Percentiles rank a stretch among this genome's conserved stretches.
Conservation (phyloP, 805 yeast species). For the Lipomyces yamadae region DNA sequence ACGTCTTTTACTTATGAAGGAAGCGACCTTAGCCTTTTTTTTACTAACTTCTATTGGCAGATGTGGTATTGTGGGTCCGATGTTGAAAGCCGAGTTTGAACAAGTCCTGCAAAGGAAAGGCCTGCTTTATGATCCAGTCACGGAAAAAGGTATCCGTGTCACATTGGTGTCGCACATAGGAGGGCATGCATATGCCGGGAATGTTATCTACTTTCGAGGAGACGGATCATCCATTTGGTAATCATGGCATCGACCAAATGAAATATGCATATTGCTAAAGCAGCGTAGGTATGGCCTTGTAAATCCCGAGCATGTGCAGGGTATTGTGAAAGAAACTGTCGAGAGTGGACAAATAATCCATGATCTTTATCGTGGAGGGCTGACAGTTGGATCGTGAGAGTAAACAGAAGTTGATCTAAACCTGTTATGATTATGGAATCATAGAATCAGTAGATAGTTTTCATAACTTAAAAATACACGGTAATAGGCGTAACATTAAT, state of each 20-base stretch:
- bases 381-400: not conserved
- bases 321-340: constrained; percentile 63
- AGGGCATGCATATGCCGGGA: constrained; percentile 88
- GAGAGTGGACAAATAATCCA: constrained; percentile 55
- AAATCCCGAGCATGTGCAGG: constrained; percentile 66
- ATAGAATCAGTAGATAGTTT: not conserved
- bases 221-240: constrained; percentile 48
- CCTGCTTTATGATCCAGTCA: constrained; percentile 41
- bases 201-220: constrained; percentile 61
- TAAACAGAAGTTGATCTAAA: not conserved
- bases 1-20: not conserved
- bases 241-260: not conserved
- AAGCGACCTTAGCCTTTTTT: not conserved
- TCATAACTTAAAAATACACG: not conserved
- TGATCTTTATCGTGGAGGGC: constrained; percentile 52
- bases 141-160: constrained; percentile 39
- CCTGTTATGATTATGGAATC: not conserved
- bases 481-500: not conserved
- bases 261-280: not conserved
- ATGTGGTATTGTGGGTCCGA: constrained; percentile 71
- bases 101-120: constrained; percentile 49
- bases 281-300: constrained; percentile 78
- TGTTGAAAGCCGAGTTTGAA: constrained; percentile 57
- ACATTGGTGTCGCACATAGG: constrained; percentile 78
- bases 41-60: constrained; percentile 42